Conservation (phyloP, 2,329 filamentous ascomycete species). For the Amauroascus niger region DNA sequence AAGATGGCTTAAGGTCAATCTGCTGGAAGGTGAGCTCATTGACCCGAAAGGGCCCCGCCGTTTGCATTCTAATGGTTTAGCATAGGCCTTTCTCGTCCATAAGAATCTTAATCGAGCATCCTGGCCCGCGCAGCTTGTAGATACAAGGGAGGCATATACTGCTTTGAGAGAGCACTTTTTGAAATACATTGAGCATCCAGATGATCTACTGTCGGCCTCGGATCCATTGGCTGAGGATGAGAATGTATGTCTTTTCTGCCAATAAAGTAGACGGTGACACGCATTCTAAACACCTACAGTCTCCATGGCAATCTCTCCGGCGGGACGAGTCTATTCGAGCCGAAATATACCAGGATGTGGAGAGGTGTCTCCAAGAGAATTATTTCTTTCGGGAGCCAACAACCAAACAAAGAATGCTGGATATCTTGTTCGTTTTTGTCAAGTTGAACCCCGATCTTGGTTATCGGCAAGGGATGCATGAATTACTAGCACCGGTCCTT, state of each 20-base stretch:
- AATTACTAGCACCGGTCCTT: slow-evolving; percentile 79
- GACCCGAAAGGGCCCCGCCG: slow-evolving; percentile 12
- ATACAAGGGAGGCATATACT: slow-evolving; percentile 64
- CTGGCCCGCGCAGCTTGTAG: slow-evolving; percentile 59
- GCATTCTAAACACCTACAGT: slow-evolving; percentile 50
- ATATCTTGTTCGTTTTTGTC: slow-evolving; percentile 89
- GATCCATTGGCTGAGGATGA: slow-evolving; percentile 83
- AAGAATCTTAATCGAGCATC: slow-evolving; percentile 52
- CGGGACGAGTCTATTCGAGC: slow-evolving; percentile 73
- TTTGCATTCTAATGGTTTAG: background rate
- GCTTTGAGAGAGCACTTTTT: slow-evolving; percentile 65
- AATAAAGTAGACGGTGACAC: slow-evolving; percentile 15
- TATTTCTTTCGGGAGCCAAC: slow-evolving; percentile 72
- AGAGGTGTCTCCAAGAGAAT: slow-evolving; percentile 81
- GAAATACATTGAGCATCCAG: slow-evolving; percentile 72
- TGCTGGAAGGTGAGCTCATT: slow-evolving; percentile 70
- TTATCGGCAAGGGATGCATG: slow-evolving; percentile 98
- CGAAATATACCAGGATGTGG: slow-evolving; percentile 91
- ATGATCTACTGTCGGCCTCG: slow-evolving; percentile 61
- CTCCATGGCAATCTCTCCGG: slow-evolving; percentile 80
- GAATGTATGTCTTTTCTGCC: slow-evolving; percentile 41
- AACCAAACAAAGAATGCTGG: slow-evolving; percentile 71
- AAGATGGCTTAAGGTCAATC: slow-evolving; percentile 67
- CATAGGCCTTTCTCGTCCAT: slow-evolving; percentile 69
- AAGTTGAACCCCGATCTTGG: slow-evolving; percentile 80